Conservation (phyloP, 2,329 filamentous ascomycete genomes). For the Fusarium pseudonygamai region DNA sequence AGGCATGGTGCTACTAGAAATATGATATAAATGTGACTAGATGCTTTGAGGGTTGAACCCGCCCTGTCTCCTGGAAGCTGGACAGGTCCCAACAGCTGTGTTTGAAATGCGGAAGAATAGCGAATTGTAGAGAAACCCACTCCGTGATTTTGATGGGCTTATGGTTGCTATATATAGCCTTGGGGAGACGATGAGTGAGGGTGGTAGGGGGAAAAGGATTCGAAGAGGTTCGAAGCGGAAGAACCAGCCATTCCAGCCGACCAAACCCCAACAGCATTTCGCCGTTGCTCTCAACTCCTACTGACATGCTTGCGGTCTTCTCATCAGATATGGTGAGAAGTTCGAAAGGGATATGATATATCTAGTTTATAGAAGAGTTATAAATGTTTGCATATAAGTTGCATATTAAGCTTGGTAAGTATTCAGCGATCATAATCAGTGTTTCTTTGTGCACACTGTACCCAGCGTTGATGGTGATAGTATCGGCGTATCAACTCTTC, state of each 20-base stretch:
- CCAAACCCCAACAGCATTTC: neutral
- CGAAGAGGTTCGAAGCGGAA: conserved; percentile 1
- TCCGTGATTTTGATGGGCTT: conserved; percentile 52
- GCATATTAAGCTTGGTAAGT: neutral
- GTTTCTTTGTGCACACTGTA: neutral
- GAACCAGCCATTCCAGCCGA: neutral
- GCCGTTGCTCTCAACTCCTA: neutral
- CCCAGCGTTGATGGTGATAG: too few species aligned
- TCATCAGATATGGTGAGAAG: neutral
- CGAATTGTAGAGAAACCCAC: conserved; percentile 40
- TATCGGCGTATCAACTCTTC: neutral
- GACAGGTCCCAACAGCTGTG: neutral
- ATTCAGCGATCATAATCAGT: neutral
- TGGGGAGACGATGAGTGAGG: conserved; percentile 28
- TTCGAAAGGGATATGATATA: neutral
- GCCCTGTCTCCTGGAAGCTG: neutral
- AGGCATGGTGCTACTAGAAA: neutral
- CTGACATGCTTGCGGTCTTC: neutral
- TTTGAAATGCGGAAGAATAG: conserved; percentile 8
- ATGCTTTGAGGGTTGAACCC: neutral
- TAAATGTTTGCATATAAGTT: neutral
- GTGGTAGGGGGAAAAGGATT: neutral
- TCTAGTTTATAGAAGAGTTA: neutral
- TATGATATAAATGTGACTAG: neutral
- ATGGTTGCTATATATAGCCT: conserved; percentile 49